phyloP scores from a whole-genome alignment of 2,329 filamentous ascomycete species.

The Ophiosphaerella korrae region DNA sequence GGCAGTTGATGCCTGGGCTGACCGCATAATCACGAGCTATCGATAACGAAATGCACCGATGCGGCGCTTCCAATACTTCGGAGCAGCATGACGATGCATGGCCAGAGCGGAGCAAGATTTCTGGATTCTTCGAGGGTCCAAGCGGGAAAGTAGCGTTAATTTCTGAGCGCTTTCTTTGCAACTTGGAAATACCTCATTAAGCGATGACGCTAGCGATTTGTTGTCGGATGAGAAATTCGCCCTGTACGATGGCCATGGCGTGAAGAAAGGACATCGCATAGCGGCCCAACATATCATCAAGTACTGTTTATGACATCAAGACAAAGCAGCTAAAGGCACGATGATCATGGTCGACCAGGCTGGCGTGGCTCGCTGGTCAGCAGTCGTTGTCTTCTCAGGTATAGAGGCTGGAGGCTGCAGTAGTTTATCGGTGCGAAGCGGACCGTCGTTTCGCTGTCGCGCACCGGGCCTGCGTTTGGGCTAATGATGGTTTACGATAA shows the following conservation, averaged over 20 bases:
- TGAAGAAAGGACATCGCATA: neutral
- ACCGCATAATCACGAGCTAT: slow-evolving; percentile 22
- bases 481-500: slow-evolving; percentile 1
- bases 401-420: neutral
- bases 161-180: neutral
- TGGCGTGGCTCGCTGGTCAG: no score
- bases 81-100: slow-evolving; percentile 16
- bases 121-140: neutral
- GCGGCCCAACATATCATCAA: slow-evolving; percentile 2
- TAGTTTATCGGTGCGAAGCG: neutral
- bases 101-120: slow-evolving; percentile 3
- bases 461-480: neutral
- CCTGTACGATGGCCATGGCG: neutral
- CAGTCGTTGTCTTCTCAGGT: no score
- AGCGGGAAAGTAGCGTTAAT: neutral
- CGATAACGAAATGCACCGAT: slow-evolving; percentile 22
- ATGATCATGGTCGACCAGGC: no score
- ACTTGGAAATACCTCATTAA: neutral
- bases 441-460: neutral
- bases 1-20: slow-evolving; percentile 5
- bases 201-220: slow-evolving; percentile 4
- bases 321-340: no score
- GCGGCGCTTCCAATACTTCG: slow-evolving; percentile 23
- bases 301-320: no score
- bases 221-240: neutral